phyloP scores from a whole-genome alignment of 192 early-diverging fungal genomes.

The Backusella parvicylindrica region DNA sequence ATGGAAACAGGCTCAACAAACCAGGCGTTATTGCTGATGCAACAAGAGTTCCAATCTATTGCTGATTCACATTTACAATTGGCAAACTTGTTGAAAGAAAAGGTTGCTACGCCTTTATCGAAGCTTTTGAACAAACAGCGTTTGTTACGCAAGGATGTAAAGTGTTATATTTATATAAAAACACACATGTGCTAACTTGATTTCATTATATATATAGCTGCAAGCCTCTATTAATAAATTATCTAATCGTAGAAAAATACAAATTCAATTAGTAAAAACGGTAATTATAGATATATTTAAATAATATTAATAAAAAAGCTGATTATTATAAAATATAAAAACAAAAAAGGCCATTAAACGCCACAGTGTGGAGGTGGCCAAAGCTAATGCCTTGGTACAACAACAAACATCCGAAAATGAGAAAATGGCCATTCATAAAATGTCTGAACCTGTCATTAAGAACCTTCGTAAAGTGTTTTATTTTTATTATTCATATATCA shows the following conservation, averaged over 20 bases:
- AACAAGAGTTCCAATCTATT: background rate
- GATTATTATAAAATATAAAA: too few species aligned
- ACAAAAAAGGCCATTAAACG: background rate
- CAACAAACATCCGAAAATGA: conserved; percentile 2
- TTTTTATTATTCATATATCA: background rate
- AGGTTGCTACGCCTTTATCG: background rate
- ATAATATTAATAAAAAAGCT: too few species aligned
- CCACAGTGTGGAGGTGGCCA: background rate
- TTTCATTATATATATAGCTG: background rate
- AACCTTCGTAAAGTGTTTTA: background rate
- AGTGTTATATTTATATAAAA: background rate
- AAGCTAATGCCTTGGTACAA: background rate
- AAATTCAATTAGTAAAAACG: background rate
- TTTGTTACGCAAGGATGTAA: background rate
- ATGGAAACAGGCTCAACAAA: background rate
- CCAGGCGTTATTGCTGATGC: background rate
- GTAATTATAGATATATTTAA: background rate
- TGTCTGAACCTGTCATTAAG: background rate
- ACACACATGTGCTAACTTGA: background rate
- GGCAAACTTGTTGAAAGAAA: background rate
- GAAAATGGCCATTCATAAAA: conserved; percentile 4
- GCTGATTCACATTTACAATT: conserved; percentile 7
- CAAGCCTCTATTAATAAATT: conserved; percentile 3
- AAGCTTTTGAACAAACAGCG: conserved; percentile 5
- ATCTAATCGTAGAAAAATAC: background rate